Evolutionary conservation across 345 rosid genomes (phyloP).

Genomic region (Stellera chamaejasme): DNA sequence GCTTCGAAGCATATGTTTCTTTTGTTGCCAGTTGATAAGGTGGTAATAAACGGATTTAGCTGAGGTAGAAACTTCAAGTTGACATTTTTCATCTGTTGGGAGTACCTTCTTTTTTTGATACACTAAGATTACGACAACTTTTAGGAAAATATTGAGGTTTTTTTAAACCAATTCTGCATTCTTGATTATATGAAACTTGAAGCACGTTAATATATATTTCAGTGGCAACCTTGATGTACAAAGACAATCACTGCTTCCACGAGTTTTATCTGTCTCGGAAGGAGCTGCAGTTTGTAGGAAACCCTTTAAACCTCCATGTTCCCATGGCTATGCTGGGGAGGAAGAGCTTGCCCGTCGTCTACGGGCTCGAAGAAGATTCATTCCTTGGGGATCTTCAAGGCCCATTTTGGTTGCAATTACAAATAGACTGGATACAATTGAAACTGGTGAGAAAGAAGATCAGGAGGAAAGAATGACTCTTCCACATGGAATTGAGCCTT

Average conservation of each 20-base stretch:
- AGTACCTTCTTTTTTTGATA: not conserved
- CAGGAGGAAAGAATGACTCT: constrained; percentile 54
- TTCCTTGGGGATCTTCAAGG: constrained; percentile 83
- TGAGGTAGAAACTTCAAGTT: not conserved
- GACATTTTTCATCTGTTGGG: not conserved
- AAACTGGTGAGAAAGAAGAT: constrained; percentile 22
- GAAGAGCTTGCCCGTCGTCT: constrained; percentile 77
- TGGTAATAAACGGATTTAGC: not conserved
- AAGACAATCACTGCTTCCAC: constrained; percentile 80
- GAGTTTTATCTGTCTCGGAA: constrained; percentile 76
- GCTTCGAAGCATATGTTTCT: not conserved
- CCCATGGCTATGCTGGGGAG: constrained; percentile 46
- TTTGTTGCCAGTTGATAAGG: not conserved
- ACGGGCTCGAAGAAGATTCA: constrained; percentile 79
- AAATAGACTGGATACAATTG: constrained; percentile 20
- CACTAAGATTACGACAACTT: constrained; percentile 1
- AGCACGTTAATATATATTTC: constrained; percentile 10
- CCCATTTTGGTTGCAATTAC: constrained; percentile 50
- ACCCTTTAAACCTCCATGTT: constrained; percentile 87
- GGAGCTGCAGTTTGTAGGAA: constrained; percentile 90
- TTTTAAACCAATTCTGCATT: not conserved
- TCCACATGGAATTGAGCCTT: constrained; percentile 78
- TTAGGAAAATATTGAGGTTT: not conserved
- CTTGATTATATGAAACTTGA: constrained; percentile 6
- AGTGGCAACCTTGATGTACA: constrained; percentile 82